Conservation (phyloP, 805 yeast species). For the Isabelozyma pseudorhagii region DNA sequence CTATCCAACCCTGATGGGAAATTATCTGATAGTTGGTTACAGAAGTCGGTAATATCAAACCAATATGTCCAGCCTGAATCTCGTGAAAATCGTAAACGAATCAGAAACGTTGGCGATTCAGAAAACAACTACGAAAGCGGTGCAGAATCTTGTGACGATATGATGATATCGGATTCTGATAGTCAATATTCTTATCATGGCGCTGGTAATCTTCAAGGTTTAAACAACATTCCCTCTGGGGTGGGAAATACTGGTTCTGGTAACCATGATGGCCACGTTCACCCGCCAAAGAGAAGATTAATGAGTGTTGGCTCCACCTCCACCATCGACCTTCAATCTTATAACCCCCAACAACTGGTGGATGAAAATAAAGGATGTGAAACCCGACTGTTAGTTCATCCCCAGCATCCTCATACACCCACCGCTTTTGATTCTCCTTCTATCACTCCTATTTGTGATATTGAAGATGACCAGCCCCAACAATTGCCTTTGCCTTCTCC, state of each 20-base stretch:
- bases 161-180: constrained; percentile 35
- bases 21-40: constrained; percentile 30
- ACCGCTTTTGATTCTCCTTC: constrained; percentile 26
- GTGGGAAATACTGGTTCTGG: not conserved
- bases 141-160: constrained; percentile 29
- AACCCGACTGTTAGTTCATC: not conserved
- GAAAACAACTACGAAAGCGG: constrained; percentile 8
- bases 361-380: not conserved
- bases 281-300: constrained; percentile 39
- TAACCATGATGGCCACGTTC: constrained; percentile 17
- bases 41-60: constrained; percentile 16
- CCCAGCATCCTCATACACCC: constrained; percentile 23
- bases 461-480: constrained; percentile 31
- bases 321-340: not conserved
- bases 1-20: constrained; percentile 27
- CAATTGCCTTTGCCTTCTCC: constrained; percentile 70
- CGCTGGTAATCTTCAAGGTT: not conserved
- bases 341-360: not conserved
- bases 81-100: constrained; percentile 26
- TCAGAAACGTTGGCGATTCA: constrained; percentile 11
- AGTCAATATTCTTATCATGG: constrained; percentile 12
- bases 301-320: constrained; percentile 10
- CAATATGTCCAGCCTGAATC: constrained; percentile 6
- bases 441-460: constrained; percentile 33
- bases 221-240: not conserved